These are phyloP conservation scores for Blastocladiella britannica DNA, from an alignment of 192 early-diverging fungal species.

Conservation along the genomic window DNA sequence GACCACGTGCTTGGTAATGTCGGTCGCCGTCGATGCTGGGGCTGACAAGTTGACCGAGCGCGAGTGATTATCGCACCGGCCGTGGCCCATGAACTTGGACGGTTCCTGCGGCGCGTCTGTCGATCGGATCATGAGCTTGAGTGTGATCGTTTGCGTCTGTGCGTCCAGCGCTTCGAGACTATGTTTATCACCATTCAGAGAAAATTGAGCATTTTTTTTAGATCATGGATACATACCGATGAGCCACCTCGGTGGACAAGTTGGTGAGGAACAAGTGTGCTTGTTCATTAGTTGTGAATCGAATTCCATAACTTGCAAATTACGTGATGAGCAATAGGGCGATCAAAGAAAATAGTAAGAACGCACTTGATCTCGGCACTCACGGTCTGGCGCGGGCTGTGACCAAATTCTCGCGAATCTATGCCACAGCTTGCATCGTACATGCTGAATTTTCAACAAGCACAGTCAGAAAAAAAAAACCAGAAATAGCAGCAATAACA, in stretches of 20 bases:
- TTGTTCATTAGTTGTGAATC: background rate
- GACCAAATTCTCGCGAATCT: background rate
- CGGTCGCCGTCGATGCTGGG: background rate
- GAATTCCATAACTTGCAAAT: background rate
- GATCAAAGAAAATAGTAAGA: background rate
- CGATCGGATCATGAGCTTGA: background rate
- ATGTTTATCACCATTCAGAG: background rate
- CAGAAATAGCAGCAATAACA: no score
- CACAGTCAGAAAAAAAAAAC: no score
- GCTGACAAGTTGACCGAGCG: background rate
- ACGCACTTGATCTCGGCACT: background rate
- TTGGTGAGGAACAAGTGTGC: background rate
- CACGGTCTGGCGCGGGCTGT: background rate
- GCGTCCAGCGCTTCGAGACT: background rate
- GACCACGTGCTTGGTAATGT: background rate
- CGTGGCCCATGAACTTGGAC: background rate
- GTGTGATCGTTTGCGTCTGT: background rate
- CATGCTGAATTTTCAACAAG: no score
- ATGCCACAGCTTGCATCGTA: background rate
- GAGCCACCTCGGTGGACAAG: background rate
- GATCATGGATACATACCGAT: background rate
- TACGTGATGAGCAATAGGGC: background rate
- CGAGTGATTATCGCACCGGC: background rate
- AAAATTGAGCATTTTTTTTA: background rate
- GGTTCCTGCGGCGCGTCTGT: background rate